These are phyloP conservation scores for Akanthomyces lecanii DNA, from an alignment of 2,329 filamentous ascomycete genomes.

Conservation along the genomic window DNA sequence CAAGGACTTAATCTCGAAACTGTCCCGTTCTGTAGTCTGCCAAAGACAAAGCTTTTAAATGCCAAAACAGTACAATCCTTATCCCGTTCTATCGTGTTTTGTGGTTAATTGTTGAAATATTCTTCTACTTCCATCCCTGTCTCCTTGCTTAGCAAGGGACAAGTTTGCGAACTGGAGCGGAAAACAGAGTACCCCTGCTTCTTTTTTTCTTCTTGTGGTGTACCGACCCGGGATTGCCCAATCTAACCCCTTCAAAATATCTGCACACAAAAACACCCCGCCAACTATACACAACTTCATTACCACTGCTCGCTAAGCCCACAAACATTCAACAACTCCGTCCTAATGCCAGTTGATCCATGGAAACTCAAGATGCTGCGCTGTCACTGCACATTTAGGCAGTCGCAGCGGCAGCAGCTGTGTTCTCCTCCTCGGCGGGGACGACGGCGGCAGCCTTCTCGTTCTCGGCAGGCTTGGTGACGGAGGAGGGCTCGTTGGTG, in stretches of 20 bases:
- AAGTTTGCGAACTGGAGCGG: not conserved
- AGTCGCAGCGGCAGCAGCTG: constrained; percentile 27
- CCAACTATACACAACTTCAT: constrained; percentile 5
- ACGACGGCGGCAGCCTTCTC: constrained; percentile 28
- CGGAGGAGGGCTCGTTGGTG: constrained; percentile 38
- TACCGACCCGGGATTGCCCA: not conserved
- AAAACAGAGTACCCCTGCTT: not conserved
- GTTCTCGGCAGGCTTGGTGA: constrained; percentile 28
- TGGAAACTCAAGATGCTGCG: not conserved
- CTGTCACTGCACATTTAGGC: not conserved
- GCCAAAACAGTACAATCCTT: constrained; percentile 5
- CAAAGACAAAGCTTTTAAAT: not conserved
- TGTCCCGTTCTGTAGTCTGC: not conserved
- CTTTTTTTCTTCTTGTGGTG: constrained; percentile 18
- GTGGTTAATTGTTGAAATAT: not conserved
- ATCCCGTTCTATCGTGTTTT: not conserved
- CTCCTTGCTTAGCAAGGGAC: not conserved
- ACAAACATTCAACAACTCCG: constrained; percentile 17
- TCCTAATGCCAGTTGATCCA: constrained; percentile 7
- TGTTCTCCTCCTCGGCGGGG: constrained; percentile 32
- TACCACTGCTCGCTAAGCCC: constrained; percentile 14
- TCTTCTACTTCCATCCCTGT: not conserved
- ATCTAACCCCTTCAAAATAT: not conserved
- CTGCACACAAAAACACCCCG: not conserved
- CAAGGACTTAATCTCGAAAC: not conserved